Evolutionary conservation across 2,329 filamentous ascomycete genomes (phyloP).

Genomic region (Plectosphaerella sp.): DNA sequence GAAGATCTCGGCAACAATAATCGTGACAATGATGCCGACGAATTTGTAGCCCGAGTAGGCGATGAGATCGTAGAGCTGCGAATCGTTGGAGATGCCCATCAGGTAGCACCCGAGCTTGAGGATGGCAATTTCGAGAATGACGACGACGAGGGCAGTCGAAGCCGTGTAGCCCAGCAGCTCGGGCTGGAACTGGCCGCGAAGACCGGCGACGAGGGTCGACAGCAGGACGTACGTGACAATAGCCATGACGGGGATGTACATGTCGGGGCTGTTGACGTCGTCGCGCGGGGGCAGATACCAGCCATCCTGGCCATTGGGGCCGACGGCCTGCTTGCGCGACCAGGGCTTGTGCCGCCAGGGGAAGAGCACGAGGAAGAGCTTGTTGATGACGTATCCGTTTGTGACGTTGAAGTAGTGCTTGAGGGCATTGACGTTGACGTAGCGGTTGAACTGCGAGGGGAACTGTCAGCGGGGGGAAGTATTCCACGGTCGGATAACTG

Average conservation of each 20-base stretch:
- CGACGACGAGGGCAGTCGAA: slow-evolving; percentile 75
- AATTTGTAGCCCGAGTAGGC: slow-evolving; percentile 99
- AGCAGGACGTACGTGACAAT: slow-evolving; percentile 96
- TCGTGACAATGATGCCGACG: slow-evolving; percentile 88
- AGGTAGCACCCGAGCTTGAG: slow-evolving; percentile 92
- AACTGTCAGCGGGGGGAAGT: slow-evolving; percentile 9
- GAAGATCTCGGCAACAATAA: slow-evolving; percentile 72
- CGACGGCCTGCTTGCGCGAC: slow-evolving; percentile 81
- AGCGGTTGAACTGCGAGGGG: slow-evolving; percentile 50
- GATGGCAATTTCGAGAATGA: slow-evolving; percentile 82
- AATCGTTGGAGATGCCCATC: slow-evolving; percentile 88
- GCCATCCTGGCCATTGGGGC: slow-evolving; percentile 64
- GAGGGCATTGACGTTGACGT: slow-evolving; percentile 85
- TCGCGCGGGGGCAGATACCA: slow-evolving; percentile 89
- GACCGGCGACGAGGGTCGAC: slow-evolving; percentile 82
- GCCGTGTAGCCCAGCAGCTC: slow-evolving; percentile 89
- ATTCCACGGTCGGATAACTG: neutral
- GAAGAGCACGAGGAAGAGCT: slow-evolving; percentile 89
- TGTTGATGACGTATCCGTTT: slow-evolving; percentile 93
- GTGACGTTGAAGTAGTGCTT: slow-evolving; percentile 99
- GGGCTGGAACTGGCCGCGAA: slow-evolving; percentile 88
- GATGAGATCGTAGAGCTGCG: slow-evolving; percentile 86
- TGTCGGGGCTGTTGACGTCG: slow-evolving; percentile 96
- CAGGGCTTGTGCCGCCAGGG: slow-evolving; percentile 97
- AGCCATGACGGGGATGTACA: slow-evolving; percentile 99